Evolutionary conservation across 2,329 filamentous ascomycete genomes (phyloP).

Genomic region (Purpureocillium takamizusanense): DNA sequence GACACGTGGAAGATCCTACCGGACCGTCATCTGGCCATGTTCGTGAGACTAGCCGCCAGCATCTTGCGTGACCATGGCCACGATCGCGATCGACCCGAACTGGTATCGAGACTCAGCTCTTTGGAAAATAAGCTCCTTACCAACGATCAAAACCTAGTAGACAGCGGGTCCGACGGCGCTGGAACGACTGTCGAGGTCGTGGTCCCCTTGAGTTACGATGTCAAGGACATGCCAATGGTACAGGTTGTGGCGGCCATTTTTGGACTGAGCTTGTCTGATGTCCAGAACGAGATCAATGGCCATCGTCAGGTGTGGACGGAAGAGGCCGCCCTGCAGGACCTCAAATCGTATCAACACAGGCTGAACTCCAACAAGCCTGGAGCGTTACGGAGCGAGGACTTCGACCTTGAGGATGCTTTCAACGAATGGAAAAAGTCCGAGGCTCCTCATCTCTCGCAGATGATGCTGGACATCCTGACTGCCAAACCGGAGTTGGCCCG

Average conservation of each 20-base stretch:
- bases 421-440: slow-evolving; percentile 89
- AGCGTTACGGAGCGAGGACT: slow-evolving; percentile 75
- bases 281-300: slow-evolving; percentile 79
- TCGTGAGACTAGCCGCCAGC: slow-evolving; percentile 75
- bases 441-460: slow-evolving; percentile 74
- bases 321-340: slow-evolving; percentile 78
- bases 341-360: slow-evolving; percentile 88
- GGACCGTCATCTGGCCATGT: slow-evolving; percentile 89
- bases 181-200: slow-evolving; percentile 64
- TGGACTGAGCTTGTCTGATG: slow-evolving; percentile 65
- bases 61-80: slow-evolving; percentile 79
- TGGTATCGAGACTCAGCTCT: slow-evolving; percentile 67
- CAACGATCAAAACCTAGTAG: slow-evolving; percentile 77
- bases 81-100: slow-evolving; percentile 75
- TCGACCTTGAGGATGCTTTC: slow-evolving; percentile 82
- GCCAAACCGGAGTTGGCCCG: slow-evolving; percentile 80
- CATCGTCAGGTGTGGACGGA: slow-evolving; percentile 81
- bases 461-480: slow-evolving; percentile 86
- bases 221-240: slow-evolving; percentile 95
- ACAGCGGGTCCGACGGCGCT: slow-evolving; percentile 20
- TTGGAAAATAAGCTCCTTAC: slow-evolving; percentile 90
- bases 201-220: slow-evolving; percentile 77
- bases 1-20: slow-evolving; percentile 87
- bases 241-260: slow-evolving; percentile 83
- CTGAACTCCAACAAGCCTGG: slow-evolving; percentile 71